Conservation (phyloP, 805 yeast species). For the Metschnikowia baotianmanensis region DNA sequence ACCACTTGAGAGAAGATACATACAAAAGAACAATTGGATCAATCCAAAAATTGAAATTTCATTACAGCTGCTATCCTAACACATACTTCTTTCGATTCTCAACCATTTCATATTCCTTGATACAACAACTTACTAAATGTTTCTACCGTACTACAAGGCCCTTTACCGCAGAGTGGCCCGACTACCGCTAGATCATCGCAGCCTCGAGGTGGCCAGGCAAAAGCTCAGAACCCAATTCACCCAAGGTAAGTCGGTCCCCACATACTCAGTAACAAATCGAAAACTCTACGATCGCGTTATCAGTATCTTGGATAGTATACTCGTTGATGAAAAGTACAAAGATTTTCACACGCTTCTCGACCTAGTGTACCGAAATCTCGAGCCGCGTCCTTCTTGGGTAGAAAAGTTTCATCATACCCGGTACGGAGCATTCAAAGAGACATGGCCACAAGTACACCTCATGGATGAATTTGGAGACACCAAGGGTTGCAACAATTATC, state of each 20-base stretch:
- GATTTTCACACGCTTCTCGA: conserved; percentile 28
- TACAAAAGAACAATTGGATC: neutral
- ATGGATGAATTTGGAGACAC: conserved; percentile 25
- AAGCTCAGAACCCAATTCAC: conserved; percentile 17
- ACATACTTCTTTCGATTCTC: neutral
- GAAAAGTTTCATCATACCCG: conserved; percentile 20
- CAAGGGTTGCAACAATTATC: conserved; percentile 16
- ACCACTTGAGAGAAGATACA: too few species aligned
- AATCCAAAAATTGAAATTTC: neutral
- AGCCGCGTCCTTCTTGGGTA: conserved; percentile 19
- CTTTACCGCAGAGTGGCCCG: conserved; percentile 26
- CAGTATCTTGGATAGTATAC: conserved; percentile 25
- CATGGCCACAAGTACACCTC: conserved; percentile 38
- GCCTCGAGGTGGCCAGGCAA: conserved; percentile 12
- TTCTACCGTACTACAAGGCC: conserved; percentile 20
- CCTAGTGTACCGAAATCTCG: conserved; percentile 23
- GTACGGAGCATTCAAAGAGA: conserved; percentile 21
- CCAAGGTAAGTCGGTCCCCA: conserved; percentile 8
- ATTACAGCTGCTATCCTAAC: neutral
- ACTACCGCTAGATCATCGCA: conserved; percentile 29
- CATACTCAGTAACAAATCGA: conserved; percentile 14
- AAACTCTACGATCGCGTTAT: conserved; percentile 14
- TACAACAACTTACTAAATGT: neutral
- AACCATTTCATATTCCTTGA: neutral
- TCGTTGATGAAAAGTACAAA: conserved; percentile 28